Evolutionary conservation across 2,329 filamentous ascomycete species (phyloP), one percentile per base, ranked within the genome.

Genomic region (Hymenotorrendiella dingleyae): DNA sequence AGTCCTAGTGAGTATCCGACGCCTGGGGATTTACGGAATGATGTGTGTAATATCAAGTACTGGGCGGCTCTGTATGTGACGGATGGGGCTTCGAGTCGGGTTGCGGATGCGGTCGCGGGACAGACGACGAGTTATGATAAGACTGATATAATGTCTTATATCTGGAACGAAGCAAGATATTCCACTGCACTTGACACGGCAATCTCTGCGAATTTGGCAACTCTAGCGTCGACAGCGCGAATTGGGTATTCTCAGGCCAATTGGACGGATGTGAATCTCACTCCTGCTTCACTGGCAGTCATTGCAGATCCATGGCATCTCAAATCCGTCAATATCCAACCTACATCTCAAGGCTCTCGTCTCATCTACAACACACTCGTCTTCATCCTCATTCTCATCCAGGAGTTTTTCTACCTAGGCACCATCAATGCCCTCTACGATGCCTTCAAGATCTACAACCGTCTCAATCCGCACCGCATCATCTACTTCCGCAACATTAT

Each of bases 291-390:
- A 22, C 43, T 60, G 4, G 49, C 55, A 10, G 57, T 56, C 17
- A 64, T 63, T 34, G 52, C 65, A n/a, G 54, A 64, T 36, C 65
- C 66, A 1, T 59, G 64, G 40, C 42, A 53, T 11, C 48, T 59
- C 2, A 55, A 54, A 1, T 41, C 50, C 16, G 48, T 57, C 22
- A 47, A 64, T 32, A 58, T 65, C 16, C 47, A 48, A 35, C 59
- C 62, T 0, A 65, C 63, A 4, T 54, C 53, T 4, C 66, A 68
- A 40, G 64, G 59, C 17, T 48, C 56, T 0, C 55, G 59, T 10
- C 49, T 59, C 8, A 52, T 66, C 4, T 62, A 63, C 48, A 69
- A 69, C 51, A 68, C 66, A 0, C 50, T 67, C 14, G 60, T 61
- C 37, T 64, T 68, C 11, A 61, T 67, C 24, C 54, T 67, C 38